A percentile compares a stretch with the other conserved stretches of the same genome.
Conservation (phyloP, 176 grass and related monocot species). For the Carex pumila region DNA sequence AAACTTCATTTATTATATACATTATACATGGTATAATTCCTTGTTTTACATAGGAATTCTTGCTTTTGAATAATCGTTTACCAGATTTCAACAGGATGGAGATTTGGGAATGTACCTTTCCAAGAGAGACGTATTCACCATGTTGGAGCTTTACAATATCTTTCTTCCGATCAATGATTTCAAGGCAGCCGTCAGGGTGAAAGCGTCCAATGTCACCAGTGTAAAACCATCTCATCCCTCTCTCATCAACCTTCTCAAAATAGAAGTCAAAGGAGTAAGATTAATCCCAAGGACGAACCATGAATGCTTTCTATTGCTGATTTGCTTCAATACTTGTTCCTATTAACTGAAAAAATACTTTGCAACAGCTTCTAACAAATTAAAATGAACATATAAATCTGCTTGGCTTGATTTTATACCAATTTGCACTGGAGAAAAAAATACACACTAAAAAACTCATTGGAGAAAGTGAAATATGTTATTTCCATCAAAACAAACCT, state of each 20-base stretch:
- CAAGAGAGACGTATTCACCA: slow-evolving; percentile 94
- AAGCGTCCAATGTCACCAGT: slow-evolving; percentile 78
- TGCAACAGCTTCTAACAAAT: neutral
- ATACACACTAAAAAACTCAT: neutral
- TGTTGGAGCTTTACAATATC: slow-evolving; percentile 97
- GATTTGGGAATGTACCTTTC: slow-evolving; percentile 49
- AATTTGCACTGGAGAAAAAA: neutral
- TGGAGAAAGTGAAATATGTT: neutral
- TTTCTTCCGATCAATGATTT: slow-evolving; percentile 95
- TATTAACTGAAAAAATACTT: neutral
- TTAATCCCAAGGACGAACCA: neutral
- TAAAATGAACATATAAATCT: neutral
- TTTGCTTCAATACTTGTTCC: neutral
- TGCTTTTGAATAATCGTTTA: neutral
- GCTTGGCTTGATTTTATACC: neutral
- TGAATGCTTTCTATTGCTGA: neutral
- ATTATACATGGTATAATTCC: neutral
- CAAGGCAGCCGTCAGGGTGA: slow-evolving; percentile 83
- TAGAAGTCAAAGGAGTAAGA: neutral
- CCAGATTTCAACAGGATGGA: neutral
- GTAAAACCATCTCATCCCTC: slow-evolving; percentile 87
- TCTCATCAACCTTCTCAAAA: slow-evolving; percentile 45
- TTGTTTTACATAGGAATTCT: neutral
- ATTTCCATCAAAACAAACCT: neutral
- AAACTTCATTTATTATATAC: neutral